Conservation (phyloP, 2,329 filamentous ascomycete species). For the Neoascochyta sp. region DNA sequence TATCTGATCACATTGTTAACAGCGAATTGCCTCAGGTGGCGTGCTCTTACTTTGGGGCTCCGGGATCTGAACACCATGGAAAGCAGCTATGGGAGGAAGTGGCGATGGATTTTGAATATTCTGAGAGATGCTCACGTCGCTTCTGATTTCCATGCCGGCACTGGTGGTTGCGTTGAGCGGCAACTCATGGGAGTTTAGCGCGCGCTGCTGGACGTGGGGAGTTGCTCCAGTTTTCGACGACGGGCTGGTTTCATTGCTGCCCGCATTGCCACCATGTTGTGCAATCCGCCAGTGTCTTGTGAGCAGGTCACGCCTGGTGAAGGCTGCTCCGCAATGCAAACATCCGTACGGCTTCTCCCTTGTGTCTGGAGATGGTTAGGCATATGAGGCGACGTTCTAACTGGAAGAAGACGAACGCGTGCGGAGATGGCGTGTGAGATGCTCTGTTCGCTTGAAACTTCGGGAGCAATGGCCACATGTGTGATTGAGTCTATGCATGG, state of each 20-base stretch:
- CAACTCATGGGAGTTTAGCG: no score
- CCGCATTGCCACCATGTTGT: conserved; percentile 14
- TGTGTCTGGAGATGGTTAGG: conserved; percentile 17
- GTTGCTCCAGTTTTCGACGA: conserved; percentile 5
- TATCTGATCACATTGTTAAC: no score
- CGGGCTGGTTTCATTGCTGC: conserved; percentile 4
- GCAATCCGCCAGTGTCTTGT: conserved; percentile 32
- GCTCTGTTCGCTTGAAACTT: conserved; percentile 30
- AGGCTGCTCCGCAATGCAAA: conserved; percentile 24
- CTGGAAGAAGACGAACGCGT: conserved; percentile 26
- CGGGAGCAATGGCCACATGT: conserved; percentile 26
- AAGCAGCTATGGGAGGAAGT: no score
- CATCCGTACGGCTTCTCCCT: conserved; percentile 31
- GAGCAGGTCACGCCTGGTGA: conserved; percentile 29
- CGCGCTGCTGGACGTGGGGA: conserved; percentile 1
- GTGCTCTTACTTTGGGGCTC: no score
- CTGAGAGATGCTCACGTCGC: no score
- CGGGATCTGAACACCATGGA: no score
- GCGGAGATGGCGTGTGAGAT: conserved; percentile 29
- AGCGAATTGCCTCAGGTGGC: no score
- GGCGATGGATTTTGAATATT: no score
- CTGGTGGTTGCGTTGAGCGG: no score
- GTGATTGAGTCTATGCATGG: conserved; percentile 25
- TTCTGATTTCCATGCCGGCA: no score
- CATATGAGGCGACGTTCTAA: conserved; percentile 1